phyloP scores from a whole-genome alignment of 441 rosid species.

The Corymbia calophylla region DNA sequence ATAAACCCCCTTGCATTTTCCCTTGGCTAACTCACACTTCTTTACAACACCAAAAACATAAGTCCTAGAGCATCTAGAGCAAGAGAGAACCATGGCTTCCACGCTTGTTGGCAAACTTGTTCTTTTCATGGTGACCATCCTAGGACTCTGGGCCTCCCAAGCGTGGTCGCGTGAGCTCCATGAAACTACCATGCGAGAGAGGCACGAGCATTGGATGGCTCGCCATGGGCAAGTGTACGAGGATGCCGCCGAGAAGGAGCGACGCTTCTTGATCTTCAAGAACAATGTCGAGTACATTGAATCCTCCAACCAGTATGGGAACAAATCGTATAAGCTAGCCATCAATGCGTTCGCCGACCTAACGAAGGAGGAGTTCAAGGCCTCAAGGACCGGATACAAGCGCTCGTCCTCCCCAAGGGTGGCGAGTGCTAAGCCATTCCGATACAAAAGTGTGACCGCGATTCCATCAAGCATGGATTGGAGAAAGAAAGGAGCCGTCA shows the following conservation, averaged over 20 bases:
- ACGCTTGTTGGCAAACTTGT: neutral
- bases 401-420: neutral
- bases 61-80: neutral
- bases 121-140: neutral
- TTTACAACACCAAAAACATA: neutral
- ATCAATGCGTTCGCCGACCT: neutral
- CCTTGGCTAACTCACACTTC: neutral
- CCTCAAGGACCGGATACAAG: neutral
- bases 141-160: neutral
- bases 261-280: slow-evolving; percentile 2
- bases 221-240: neutral
- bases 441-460: neutral
- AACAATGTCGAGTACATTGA: neutral
- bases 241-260: neutral
- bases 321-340: neutral
- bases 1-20: neutral
- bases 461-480: neutral
- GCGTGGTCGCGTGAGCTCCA: neutral
- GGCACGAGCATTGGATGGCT: neutral
- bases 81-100: neutral
- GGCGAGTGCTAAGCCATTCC: neutral
- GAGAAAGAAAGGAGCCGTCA: neutral
- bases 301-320: neutral
- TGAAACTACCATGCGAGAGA: neutral
- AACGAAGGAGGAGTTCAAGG: neutral